phyloP scores from a whole-genome alignment of 1,284 basidiomycete species.

The Papiliotrema fonsecae region DNA sequence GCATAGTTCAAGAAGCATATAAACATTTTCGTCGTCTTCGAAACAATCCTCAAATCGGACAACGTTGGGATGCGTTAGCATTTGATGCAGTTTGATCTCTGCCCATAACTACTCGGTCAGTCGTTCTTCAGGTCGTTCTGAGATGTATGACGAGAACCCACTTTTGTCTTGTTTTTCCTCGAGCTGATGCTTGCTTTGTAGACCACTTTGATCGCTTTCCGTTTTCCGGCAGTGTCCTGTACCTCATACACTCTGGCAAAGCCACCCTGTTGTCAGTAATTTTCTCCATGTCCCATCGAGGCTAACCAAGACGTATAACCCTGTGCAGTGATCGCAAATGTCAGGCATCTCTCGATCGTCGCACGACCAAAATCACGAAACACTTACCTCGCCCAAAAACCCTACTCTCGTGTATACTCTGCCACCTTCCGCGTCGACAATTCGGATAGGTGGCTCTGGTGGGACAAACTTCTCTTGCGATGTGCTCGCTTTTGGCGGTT shows the following conservation, averaged over 20 bases:
- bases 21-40: constrained; percentile 92
- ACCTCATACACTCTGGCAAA: constrained; percentile 89
- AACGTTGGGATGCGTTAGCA: constrained; percentile 87
- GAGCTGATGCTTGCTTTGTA: constrained; percentile 76
- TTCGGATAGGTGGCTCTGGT: constrained; percentile 72
- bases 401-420: constrained; percentile 65
- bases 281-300: background rate
- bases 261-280: constrained; percentile 60
- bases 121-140: background rate
- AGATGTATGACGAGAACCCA: constrained; percentile 37
- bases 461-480: constrained; percentile 61
- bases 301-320: background rate
- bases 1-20: constrained; percentile 94
- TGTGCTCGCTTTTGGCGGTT: background rate
- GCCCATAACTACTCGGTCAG: constrained; percentile 68
- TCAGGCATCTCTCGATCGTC: background rate
- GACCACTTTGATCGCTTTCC: constrained; percentile 83
- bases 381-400: constrained; percentile 75
- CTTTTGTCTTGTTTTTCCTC: constrained; percentile 90
- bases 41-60: constrained; percentile 91
- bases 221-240: constrained; percentile 59
- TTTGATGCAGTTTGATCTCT: constrained; percentile 96
- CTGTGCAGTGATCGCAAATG: background rate
- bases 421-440: constrained; percentile 60
- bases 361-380: background rate